These are phyloP conservation scores for Pyronema omphalodes DNA, from an alignment of 495 filamentous ascomycete species.

Conservation along the genomic window DNA sequence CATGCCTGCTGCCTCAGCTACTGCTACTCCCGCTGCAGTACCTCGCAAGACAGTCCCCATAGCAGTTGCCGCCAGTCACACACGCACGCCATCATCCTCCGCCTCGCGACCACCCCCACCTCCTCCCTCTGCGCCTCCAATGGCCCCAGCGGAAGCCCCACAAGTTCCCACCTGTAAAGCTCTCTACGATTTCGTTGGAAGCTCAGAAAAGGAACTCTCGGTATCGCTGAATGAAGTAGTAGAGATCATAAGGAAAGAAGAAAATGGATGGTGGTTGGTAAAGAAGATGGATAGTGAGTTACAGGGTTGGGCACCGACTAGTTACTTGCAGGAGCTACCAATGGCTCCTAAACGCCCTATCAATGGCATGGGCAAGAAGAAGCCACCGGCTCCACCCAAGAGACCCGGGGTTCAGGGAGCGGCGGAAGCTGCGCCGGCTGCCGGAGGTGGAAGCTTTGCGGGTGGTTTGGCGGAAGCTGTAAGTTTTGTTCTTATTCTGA, in stretches of 20 bases:
- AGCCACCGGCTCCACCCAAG: constrained; percentile 38
- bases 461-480: constrained; percentile 67
- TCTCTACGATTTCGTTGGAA: constrained; percentile 72
- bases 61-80: constrained; percentile 23
- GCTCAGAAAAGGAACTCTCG: constrained; percentile 59
- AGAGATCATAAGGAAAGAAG: constrained; percentile 71
- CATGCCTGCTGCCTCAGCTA: constrained; percentile 11
- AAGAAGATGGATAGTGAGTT: constrained; percentile 42
- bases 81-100: constrained; percentile 29
- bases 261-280: constrained; percentile 91
- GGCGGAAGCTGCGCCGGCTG: constrained; percentile 37
- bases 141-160: constrained; percentile 42
- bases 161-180: constrained; percentile 66
- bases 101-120: constrained; percentile 36
- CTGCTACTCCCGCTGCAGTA: constrained; percentile 27
- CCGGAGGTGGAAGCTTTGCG: constrained; percentile 49
- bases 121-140: constrained; percentile 54
- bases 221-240: constrained; percentile 62
- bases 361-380: constrained; percentile 36
- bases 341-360: constrained; percentile 45
- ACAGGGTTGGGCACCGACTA: constrained; percentile 83
- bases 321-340: constrained; percentile 73
- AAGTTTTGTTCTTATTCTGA: constrained; percentile 25
- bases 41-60: constrained; percentile 4
- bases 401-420: constrained; percentile 43